Base-by-base conservation (phyloP, 345 rosid species). In the Brassica juncea region DNA sequence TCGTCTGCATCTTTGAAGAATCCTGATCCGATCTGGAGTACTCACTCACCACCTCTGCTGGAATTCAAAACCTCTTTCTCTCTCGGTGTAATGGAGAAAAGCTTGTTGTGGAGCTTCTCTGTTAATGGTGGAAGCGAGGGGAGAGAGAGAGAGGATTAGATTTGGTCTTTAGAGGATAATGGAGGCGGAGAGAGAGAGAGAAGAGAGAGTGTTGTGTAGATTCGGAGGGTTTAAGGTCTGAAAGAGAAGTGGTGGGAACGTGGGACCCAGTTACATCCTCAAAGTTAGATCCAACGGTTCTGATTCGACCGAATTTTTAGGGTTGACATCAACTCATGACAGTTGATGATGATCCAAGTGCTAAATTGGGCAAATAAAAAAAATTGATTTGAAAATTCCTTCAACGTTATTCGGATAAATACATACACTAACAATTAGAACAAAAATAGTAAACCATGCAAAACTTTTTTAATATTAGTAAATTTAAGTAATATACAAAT, bases 121-220 rank as follows among this genome's bases (percentile, higher is more conserved):
- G 68, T 23, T 39, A 74, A 57, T 64, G 76, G 62, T 4, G 55
- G 77, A 74, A 57, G 65, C 34, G 21, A 77, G 71, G 80, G 75
- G 83, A 76, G 80, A 75, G 80, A 80, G 84, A 81, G 81, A 81
- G 74, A 61, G 77, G 70, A 59, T 52, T 71, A 54, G 76, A 70
- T 71, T 64, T 70, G 70, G 57, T 35, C 9, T 69, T 62, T 27
- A 1, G 59, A 58, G 5, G 73, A 39, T 68, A 55, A 69, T 61
- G 83, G 83, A 70, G 83, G 83, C 80, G 83, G 83, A 70, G 79
- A 42, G 75, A 74, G 82, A 80, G 59, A 71, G 34, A 58, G 57
- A 8, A 54, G 59, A 42, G n/a, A 9, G 16, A 27, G 67, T 8
- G 67, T n/a, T 9, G 60, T 28, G 63, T 55, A 42, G 82, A 72